Evolutionary conservation across 306 rosid species (phyloP).

Genomic region (Vigna mungo): DNA sequence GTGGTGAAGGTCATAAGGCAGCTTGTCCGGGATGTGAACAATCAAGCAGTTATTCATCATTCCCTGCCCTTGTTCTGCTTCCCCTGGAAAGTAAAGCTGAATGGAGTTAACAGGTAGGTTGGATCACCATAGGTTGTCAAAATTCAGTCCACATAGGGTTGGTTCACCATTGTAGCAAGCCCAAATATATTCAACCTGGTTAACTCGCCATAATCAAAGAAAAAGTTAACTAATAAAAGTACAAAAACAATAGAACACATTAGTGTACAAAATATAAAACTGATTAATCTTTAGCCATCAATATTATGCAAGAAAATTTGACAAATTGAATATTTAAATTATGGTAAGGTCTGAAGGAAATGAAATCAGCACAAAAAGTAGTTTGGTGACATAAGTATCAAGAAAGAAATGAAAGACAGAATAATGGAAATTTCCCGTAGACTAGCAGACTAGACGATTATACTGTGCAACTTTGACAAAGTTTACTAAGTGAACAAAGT

Average conservation of each 20-base stretch:
- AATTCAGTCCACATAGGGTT: background rate
- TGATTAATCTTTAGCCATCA: no score
- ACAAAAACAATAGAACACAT: background rate
- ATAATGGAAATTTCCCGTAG: no score
- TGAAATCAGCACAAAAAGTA: no score
- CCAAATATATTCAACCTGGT: background rate
- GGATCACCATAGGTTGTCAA: background rate
- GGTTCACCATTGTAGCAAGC: background rate
- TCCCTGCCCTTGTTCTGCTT: background rate
- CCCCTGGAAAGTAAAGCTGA: background rate
- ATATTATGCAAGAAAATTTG: no score
- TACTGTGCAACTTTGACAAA: no score
- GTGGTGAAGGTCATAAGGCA: constrained; percentile 60
- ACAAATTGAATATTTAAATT: no score
- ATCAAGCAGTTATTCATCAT: constrained; percentile 42
- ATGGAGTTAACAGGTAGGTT: background rate
- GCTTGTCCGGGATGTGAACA: constrained; percentile 68
- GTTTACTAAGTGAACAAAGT: no score
- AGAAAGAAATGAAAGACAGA: no score
- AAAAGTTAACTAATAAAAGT: background rate
- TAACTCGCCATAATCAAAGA: background rate
- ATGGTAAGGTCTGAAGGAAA: no score
- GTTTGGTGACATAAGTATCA: no score
- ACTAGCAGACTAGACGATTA: no score
- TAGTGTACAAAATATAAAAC: background rate